phyloP scores from a whole-genome alignment of 2,329 filamentous ascomycete species.

The Thermochaetoides dissita region DNA sequence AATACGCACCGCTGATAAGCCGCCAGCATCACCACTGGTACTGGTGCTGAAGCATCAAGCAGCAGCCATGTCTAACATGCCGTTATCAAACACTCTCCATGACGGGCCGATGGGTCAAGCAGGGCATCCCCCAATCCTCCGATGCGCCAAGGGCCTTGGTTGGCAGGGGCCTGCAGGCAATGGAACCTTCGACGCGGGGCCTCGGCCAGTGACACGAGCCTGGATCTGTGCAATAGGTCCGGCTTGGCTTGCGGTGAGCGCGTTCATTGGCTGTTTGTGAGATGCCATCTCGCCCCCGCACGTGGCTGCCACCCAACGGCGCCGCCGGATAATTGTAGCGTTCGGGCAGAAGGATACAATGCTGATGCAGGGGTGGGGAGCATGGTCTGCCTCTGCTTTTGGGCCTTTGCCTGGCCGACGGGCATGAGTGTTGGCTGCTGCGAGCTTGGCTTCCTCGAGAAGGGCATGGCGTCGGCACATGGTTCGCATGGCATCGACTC shows the following conservation, averaged over 20 bases:
- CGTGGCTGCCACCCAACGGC: constrained; percentile 15
- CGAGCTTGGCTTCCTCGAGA: too few relatives aligned
- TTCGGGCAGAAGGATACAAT: constrained; percentile 16
- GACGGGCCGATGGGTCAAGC: background rate
- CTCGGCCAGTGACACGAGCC: constrained; percentile 8
- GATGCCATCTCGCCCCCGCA: constrained; percentile 9
- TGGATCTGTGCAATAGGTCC: constrained; percentile 15
- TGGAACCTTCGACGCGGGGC: constrained; percentile 9
- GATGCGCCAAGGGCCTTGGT: background rate
- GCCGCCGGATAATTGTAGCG: constrained; percentile 11
- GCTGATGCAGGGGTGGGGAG: background rate
- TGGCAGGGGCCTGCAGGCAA: constrained; percentile 1
- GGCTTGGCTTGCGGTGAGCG: constrained; percentile 11
- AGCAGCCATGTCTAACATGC: background rate
- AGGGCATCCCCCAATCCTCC: background rate
- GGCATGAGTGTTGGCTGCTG: too few relatives aligned
- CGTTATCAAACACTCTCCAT: background rate
- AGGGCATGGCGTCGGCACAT: too few relatives aligned
- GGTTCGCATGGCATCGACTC: too few relatives aligned
- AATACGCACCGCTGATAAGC: too few relatives aligned
- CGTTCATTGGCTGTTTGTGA: constrained; percentile 9
- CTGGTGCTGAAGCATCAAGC: background rate
- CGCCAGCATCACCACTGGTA: too few relatives aligned
- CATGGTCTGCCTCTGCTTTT: too few relatives aligned
- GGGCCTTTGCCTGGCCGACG: too few relatives aligned